Percentiles rank a stretch among this genome's conserved stretches.
Conservation (phyloP, 306 rosid genomes). For the Trifolium dubium region DNA sequence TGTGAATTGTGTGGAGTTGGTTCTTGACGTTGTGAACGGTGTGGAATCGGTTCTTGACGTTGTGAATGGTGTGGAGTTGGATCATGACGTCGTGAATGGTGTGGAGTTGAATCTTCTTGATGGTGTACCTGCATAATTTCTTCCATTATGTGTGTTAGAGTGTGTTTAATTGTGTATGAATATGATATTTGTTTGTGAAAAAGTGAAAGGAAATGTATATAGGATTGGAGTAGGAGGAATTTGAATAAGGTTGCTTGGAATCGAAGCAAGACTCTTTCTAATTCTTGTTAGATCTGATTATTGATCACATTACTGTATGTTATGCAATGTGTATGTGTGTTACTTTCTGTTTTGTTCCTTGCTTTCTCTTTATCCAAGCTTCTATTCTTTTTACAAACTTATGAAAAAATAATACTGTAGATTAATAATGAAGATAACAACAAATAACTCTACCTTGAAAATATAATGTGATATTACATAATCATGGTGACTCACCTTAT, state of each 20-base stretch:
- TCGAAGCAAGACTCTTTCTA: slow-evolving; percentile 32
- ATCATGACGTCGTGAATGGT: neutral
- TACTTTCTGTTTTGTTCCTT: slow-evolving; percentile 38
- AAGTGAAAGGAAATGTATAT: slow-evolving; percentile 41
- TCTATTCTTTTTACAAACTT: slow-evolving; percentile 11
- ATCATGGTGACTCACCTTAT: too few relatives aligned
- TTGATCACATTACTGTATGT: neutral
- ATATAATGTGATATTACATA: too few relatives aligned
- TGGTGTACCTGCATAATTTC: slow-evolving; percentile 4
- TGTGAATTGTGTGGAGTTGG: slow-evolving; percentile 4
- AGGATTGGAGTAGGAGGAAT: slow-evolving; percentile 35
- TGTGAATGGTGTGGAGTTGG: slow-evolving; percentile 14
- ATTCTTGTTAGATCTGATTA: slow-evolving; percentile 25
- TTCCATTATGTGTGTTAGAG: slow-evolving; percentile 44
- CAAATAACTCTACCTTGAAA: too few relatives aligned
- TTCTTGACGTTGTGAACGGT: neutral
- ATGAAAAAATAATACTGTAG: neutral
- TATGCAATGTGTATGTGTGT: slow-evolving; percentile 25
- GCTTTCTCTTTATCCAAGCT: slow-evolving; percentile 41
- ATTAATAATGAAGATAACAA: slow-evolving; percentile 2
- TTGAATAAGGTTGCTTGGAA: slow-evolving; percentile 37
- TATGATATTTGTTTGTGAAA: slow-evolving; percentile 14
- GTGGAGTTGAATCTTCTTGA: slow-evolving; percentile 34
- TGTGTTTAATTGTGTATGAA: slow-evolving; percentile 16
- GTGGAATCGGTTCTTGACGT: slow-evolving; percentile 23